A percentile compares a stretch with the other conserved stretches of the same genome.
phyloP scores from a whole-genome alignment of 441 rosid genomes.

The Populus hybrid region DNA sequence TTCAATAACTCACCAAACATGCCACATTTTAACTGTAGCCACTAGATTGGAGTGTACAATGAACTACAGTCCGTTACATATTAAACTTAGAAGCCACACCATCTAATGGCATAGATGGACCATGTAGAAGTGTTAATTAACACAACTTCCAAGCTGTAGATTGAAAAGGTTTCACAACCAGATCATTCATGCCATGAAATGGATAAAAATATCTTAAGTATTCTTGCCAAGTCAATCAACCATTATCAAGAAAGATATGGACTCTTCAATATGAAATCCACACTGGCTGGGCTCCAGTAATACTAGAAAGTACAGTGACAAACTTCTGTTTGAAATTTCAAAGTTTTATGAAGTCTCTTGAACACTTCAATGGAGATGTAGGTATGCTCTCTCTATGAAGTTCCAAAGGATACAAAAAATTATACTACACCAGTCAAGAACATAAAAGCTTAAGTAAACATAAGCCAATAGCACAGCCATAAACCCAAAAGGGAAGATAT shows the following conservation, averaged over 20 bases:
- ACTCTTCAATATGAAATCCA: neutral
- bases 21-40: neutral
- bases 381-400: neutral
- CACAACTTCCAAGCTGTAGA: neutral
- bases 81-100: neutral
- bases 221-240: neutral
- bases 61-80: neutral
- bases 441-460: neutral
- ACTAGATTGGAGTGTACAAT: neutral
- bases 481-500: neutral
- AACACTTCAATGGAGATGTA: neutral
- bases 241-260: neutral
- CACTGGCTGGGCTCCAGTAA: neutral
- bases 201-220: neutral
- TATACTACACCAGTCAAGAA: neutral
- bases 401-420: neutral
- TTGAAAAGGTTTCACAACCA: neutral
- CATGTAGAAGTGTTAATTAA: neutral
- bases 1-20: neutral
- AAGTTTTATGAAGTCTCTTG: neutral
- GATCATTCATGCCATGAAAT: neutral
- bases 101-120: constrained; percentile 1
- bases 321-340: neutral
- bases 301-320: neutral
- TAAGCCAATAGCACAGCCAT: neutral